Evolutionary conservation across 1,139 yeast species (phyloP).

Genomic region (Taphrina wiesneri): DNA sequence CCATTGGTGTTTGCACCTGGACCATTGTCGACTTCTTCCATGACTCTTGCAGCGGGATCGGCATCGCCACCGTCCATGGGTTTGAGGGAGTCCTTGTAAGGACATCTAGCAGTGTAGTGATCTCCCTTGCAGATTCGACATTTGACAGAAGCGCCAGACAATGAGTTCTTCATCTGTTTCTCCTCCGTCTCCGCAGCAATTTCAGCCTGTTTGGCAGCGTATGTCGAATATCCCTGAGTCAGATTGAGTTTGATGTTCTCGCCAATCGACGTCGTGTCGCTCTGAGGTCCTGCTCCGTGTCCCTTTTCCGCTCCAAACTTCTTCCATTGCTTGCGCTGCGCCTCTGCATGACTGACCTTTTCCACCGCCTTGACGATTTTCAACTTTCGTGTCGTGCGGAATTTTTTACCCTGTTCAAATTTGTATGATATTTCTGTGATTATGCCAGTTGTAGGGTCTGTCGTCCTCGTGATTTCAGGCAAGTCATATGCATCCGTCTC

Average conservation of each 20-base stretch:
- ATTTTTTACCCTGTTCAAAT: conserved; percentile 73
- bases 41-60: conserved; percentile 31
- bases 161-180: conserved; percentile 67
- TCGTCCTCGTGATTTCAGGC: conserved; percentile 52
- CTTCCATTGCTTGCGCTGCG: conserved; percentile 51
- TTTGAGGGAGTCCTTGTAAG: conserved; percentile 87
- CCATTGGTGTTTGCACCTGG: conserved; percentile 46
- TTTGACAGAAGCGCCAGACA: conserved; percentile 61
- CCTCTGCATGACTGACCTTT: conserved; percentile 58
- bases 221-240: conserved; percentile 40
- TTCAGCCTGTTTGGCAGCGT: conserved; percentile 38
- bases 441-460: conserved; percentile 89
- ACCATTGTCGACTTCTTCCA: conserved; percentile 34
- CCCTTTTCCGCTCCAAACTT: conserved; percentile 83
- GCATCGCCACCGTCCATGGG: conserved; percentile 45
- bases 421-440: conserved; percentile 65
- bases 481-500: conserved; percentile 32
- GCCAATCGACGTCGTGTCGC: conserved; percentile 77
- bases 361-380: conserved; percentile 76
- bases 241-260: conserved; percentile 60
- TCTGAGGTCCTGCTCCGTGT: conserved; percentile 81
- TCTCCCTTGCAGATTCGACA: conserved; percentile 95
- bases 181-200: conserved; percentile 50
- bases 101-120: conserved; percentile 94
- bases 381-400: conserved; percentile 82